Base-by-base conservation (phyloP, 257 asterid genomes). In the Plantago ovata region DNA sequence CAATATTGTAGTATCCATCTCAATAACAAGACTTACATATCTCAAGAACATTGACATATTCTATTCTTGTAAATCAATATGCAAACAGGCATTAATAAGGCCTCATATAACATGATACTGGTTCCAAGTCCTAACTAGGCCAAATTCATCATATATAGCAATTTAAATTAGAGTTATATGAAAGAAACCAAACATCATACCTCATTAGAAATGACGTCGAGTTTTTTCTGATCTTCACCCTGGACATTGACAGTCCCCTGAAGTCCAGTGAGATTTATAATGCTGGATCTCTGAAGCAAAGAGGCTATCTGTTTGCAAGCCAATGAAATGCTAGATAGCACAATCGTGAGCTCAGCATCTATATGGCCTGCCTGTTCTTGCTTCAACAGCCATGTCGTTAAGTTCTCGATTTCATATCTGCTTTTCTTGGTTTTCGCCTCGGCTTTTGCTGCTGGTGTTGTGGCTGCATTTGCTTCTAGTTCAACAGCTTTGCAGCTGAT, bases 211-310 rank as follows among this genome's bases (percentile, higher is more conserved):
- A 90, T 72, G 48, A 84, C 95, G 53, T 90, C 95, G 62, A 90
- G 93, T 54, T 90, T 90, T 66, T 90, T 90, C 75, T 90, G 95
- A 75, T 86, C 94, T 69, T 86, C 94, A 43, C 97, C 94, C 62
- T 89, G 95, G 72, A 84, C 52, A 57, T 89, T 89, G 21, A 80
- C 64, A 58, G 93, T 79, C 57, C 94, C 97, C 15, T 86, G 95
- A 68, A 75, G 72, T 48, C 97, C 95, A 13, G 95, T 90, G 62
- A 90, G 87, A 62, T 81, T 82, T 68, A 81, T 68, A 20, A 86
- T 84, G 75, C 71, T 84, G 49, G 96, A 82, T 52, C 95, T 70
- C 48, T 82, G 95, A 58, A 89, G 83, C 53, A 89, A 54, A 2
- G 95, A 86, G 0, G 95, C 88, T 9, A 84, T 86, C 72, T 84